Evolutionary conservation across 345 rosid species (phyloP), one percentile per base, ranked within the genome.

Genomic region (Eucalyptus paniculata): DNA sequence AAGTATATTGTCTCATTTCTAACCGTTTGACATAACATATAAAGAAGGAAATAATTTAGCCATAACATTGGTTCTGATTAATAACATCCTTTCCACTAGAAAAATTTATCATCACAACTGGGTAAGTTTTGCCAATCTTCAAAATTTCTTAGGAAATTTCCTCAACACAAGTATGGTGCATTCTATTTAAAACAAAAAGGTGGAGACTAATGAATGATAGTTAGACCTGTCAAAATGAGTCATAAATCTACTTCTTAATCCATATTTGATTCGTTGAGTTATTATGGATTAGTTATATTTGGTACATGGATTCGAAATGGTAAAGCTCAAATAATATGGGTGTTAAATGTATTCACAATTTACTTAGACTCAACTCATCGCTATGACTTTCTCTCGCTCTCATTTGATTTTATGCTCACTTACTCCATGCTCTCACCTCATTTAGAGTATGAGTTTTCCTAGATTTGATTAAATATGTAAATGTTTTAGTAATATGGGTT

Each of bases 91-190:
- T 53, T 53, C 24, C 56, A 53, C 24, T 53, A 1, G 9, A 53
- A 0, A n/a, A 0, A 53, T 53, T 53, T 53, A 53, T 53, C 5
- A 53, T 53, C 10, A 7, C 0, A 53, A n/a, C n/a, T n/a, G 10
- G 5, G 56, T 19, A 53, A 53, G 56, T 53, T 53, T 19, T 53
- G 56, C 1, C 56, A 53, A 53, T 53, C 1, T 53, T 53, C 24
- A 53, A 53, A 53, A 53, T 19, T 53, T 7, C 24, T 53, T 19
- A 7, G 5, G 24, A 0, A 53, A 53, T 53, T 53, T 53, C 56
- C 56, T 53, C 56, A 53, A 19, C 56, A 53, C 1, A 2, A 1
- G 37, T n/a, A 14, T n/a, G 10, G 9, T 6, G 72, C 19, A 16
- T 14, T 65, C 6, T n/a, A 15, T n/a, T 10, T n/a, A n/a, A 65